A percentile compares a stretch with the other conserved stretches of the same genome.
Conservation (phyloP, 73 alveolate species). For the Paramecium caudatum region DNA sequence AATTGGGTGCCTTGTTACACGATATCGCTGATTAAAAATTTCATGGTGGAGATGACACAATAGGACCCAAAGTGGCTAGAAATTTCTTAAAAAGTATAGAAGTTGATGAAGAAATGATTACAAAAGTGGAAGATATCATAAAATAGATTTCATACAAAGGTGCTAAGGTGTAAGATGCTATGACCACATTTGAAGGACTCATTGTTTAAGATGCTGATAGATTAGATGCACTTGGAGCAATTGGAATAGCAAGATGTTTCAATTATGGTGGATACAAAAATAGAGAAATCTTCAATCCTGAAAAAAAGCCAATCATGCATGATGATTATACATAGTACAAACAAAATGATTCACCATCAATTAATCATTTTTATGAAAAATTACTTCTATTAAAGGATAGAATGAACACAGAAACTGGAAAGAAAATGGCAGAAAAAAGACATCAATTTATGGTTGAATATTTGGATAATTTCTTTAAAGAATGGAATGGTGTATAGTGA, state of each 20-base stretch:
- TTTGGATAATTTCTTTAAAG: constrained; percentile 6
- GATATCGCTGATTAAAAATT: constrained; percentile 76
- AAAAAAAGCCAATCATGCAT: constrained; percentile 69
- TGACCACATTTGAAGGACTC: constrained; percentile 81
- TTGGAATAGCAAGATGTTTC: constrained; percentile 88
- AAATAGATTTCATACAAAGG: constrained; percentile 74
- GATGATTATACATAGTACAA: constrained; percentile 80
- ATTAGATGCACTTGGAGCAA: constrained; percentile 87
- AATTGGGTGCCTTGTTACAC: constrained; percentile 75
- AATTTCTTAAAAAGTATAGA: constrained; percentile 37
- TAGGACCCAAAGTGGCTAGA: constrained; percentile 70
- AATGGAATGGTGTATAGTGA: constrained; percentile 35
- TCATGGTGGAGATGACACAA: constrained; percentile 70
- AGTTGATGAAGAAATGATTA: constrained; percentile 52
- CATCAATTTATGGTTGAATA: constrained; percentile 65
- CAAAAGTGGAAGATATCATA: constrained; percentile 61
- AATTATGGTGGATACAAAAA: constrained; percentile 83
- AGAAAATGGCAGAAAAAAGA: constrained; percentile 80
- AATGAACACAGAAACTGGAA: constrained; percentile 87
- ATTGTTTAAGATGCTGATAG: constrained; percentile 88
- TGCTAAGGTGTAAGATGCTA: constrained; percentile 43
- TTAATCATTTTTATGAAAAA: constrained; percentile 86
- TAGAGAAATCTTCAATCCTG: constrained; percentile 80
- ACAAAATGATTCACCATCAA: constrained; percentile 74
- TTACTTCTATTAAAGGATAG: constrained; percentile 77